Evolutionary conservation across 2,329 filamentous ascomycete species (phyloP), one percentile per base, ranked within the genome.

Genomic region (Fusarium marasasianum): DNA sequence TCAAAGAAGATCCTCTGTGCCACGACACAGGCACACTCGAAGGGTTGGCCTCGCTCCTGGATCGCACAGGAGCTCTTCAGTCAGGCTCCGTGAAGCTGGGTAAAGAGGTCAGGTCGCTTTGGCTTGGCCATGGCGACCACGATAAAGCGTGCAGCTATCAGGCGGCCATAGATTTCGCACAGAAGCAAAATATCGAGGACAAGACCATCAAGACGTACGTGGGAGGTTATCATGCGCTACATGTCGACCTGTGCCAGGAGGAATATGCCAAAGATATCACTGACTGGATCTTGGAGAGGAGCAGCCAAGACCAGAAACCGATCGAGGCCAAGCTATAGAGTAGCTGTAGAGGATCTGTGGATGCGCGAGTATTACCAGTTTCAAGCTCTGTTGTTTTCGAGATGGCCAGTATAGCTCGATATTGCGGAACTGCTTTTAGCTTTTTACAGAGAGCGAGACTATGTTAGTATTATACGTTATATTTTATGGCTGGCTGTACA

Each of bases 11-110:
- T 82, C 79, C 86, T 56, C 85, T 98, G 59, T 91, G 91, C 81
- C 95, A 98, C 83, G 88, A 96, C 81, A 96, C 91, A 5, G 95
- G 94, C 41, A 98, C 95, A 12, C 86, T 97, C n/a, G 92, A 95
- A 81, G 93, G 93, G 2, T 81, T 98, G 40, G 88, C 92, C 1
- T 91, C 90, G 0, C 87, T 98, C 88, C 84, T 98, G 73, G 94
- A 97, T 80, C 89, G 95, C 33, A 92, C 92, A 3, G 83, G 83
- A 10, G 86, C 86, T 60, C 83, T 97, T 69, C 83, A 89, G 10
- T 83, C 81, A 11, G 92, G 91, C 6, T 86, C 84, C 57, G 82
- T 90, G 37, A 83, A 77, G 73, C 81, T 90, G 79, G 81, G 89
- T 81, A 80, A 84, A 31, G 80, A 83, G n/a, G 88, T 94, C 62